Evolutionary conservation across 495 filamentous ascomycete genomes (phyloP).

Genomic region (Xylaria intraflava): DNA sequence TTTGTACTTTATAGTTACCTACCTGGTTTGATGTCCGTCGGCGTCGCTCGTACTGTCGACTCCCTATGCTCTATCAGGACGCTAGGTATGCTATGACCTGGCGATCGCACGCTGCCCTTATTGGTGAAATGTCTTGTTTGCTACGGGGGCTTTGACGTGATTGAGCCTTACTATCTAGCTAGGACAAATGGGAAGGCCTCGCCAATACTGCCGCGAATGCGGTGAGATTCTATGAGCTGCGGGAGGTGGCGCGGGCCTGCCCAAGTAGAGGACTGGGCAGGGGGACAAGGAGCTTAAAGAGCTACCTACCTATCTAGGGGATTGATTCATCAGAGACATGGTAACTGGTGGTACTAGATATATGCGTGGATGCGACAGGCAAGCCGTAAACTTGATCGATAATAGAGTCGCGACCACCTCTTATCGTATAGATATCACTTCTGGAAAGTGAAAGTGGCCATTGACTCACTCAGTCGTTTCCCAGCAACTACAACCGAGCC

Average conservation of each 20-base stretch:
- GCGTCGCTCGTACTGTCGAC: conserved; percentile 9
- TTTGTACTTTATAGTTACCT: not conserved
- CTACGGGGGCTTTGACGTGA: conserved; percentile 18
- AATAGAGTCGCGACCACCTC: no score
- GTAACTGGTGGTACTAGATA: no score
- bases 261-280: conserved; percentile 8
- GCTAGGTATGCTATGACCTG: conserved; percentile 3
- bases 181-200: conserved; percentile 10
- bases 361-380: not conserved
- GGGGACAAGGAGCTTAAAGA: not conserved
- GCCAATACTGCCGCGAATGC: conserved; percentile 14
- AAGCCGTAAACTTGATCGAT: no score
- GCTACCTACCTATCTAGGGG: no score
- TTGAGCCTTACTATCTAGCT: conserved; percentile 17
- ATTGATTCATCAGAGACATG: conserved; percentile 1
- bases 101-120: not conserved
- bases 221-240: conserved; percentile 11
- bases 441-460: no score
- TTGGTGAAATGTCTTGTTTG: conserved; percentile 10
- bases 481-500: no score
- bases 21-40: conserved; percentile 4
- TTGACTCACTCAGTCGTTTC: no score
- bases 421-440: no score
- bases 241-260: conserved; percentile 5
- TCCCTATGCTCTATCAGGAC: conserved; percentile 11